Evolutionary conservation across 2,329 filamentous ascomycete genomes (phyloP), one percentile per base, ranked within the genome.

Genomic region (Lachnellula suecica): DNA sequence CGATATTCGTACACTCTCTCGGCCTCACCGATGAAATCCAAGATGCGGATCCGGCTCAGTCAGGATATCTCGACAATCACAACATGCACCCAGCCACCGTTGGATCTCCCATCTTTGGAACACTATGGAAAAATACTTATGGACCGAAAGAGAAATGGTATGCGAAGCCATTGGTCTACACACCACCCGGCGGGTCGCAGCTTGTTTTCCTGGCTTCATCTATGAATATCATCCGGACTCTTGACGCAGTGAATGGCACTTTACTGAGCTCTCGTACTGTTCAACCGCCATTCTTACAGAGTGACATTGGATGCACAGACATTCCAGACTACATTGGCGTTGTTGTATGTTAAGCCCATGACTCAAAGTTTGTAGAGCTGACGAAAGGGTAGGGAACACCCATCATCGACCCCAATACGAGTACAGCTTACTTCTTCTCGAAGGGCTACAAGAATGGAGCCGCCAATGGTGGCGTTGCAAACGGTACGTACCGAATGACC

Each of bases 141-240:
- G 59, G 58, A 17, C 54, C 48, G 22, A 58, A 65, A 17, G 67
- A 68, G 57, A 56, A 54, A 55, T 75, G 73, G 55, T 72, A 69
- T 52, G 73, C 73, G 35, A 74, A 74, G 55, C 74, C 74, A 6
- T 59, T 77, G 9, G 66, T 74, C 0, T 75, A 72, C 49, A 76
- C 73, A 1, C 73, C 74, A 6, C 58, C 62, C 11, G 68, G 67
- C 17, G 51, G 52, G 20, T 56, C 64, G 6, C 71, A 74, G 43
- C 46, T 72, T 10, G 61, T 73, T 35, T 71, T 74, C 52, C 58
- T 69, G 8, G 71, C 70, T 11, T 74, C 70, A 9, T 66, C 67
- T 5, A 66, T 69, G 61, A 74, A 73, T 47, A 65, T 66, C 25
- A 64, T 75, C 47, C 68, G 71, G 40, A 70, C 69, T 5, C 56